Conservation (phyloP, 208 protist species). For the Zelonia costaricensis region DNA sequence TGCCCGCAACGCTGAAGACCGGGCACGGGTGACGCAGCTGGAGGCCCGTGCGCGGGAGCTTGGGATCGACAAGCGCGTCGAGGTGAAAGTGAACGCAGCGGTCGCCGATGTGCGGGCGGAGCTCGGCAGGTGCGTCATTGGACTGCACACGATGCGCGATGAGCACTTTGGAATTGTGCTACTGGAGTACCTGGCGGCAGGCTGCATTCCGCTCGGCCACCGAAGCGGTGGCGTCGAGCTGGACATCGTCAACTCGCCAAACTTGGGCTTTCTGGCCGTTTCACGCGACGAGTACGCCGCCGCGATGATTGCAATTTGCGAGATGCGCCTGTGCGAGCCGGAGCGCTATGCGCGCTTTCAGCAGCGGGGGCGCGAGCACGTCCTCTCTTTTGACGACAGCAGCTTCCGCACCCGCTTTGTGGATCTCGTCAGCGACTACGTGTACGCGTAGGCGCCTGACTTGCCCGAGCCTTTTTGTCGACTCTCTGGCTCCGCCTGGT, state of each 20-base stretch:
- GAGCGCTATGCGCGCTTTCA: conserved; percentile 40
- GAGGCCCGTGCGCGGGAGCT: conserved; percentile 37
- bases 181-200: conserved; percentile 96
- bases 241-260: conserved; percentile 90
- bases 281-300: conserved; percentile 88
- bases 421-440: conserved; percentile 10
- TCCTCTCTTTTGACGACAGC: conserved; percentile 33
- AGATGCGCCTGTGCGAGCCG: conserved; percentile 31
- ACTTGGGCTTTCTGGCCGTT: conserved; percentile 85
- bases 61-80: conserved; percentile 55
- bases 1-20: conserved; percentile 78
- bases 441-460: too few relatives aligned
- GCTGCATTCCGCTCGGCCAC: conserved; percentile 94
- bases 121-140: conserved; percentile 68
- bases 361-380: conserved; percentile 30
- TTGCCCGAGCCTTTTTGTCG: too few relatives aligned
- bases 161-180: conserved; percentile 99
- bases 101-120: conserved; percentile 49
- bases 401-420: conserved; percentile 34
- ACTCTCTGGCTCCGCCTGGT: too few relatives aligned
- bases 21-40: conserved; percentile 60
- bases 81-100: conserved; percentile 62
- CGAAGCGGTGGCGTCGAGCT: conserved; percentile 92
- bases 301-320: conserved; percentile 55
- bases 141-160: conserved; percentile 98